Base-by-base conservation (phyloP, 352 stramenopile genomes). In the Thalassiosira hispida region DNA sequence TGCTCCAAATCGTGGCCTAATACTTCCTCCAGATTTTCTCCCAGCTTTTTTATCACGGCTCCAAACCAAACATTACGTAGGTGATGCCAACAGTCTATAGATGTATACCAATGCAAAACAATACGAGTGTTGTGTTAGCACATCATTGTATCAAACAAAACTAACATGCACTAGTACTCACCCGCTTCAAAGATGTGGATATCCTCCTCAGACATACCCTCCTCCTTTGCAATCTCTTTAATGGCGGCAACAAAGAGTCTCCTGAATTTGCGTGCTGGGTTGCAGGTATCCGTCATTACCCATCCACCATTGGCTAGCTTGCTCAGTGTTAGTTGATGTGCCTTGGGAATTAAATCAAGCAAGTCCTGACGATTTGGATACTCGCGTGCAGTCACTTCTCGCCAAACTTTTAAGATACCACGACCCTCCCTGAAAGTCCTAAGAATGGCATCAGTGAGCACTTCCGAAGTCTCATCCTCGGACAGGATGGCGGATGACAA, bases 281-380 rank as follows among this genome's bases (percentile, higher is more conserved):
- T 65, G 56, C 56, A 65, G 14, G 56, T 65, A 65, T 65, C 56
- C 22, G 9, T 52, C 56, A 51, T 65, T 14, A 65, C 20, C 18
- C 22, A 27, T 46, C 56, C 56, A 18, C 29, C 29, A 2, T 51
- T 65, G 16, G 31, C 56, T 29, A 40, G 18, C 29, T 65, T 65
- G 18, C 1, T 23, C 16, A 65, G 31, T 29, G 31, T 52, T 9
- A 65, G 31, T 23, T 46, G 14, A 27, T 18, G 4, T 7, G 56
- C 18, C 3, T 5, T 23, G n/a, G 56, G 56, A 49, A 65, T 65
- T 31, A 31, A 1, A 31, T 23, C 49, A 23, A 59, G 25, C 22
- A 59, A 18, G 22, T 65, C 29, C 22, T 29, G 31, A 46, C 22
- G 56, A n/a, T 65, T 4, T 8, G 38, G 31, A 40, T n/a, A n/a